Evolutionary conservation across 495 filamentous ascomycete species (phyloP).

Genomic region (Aspergillus sclerotiicarbonarius): DNA sequence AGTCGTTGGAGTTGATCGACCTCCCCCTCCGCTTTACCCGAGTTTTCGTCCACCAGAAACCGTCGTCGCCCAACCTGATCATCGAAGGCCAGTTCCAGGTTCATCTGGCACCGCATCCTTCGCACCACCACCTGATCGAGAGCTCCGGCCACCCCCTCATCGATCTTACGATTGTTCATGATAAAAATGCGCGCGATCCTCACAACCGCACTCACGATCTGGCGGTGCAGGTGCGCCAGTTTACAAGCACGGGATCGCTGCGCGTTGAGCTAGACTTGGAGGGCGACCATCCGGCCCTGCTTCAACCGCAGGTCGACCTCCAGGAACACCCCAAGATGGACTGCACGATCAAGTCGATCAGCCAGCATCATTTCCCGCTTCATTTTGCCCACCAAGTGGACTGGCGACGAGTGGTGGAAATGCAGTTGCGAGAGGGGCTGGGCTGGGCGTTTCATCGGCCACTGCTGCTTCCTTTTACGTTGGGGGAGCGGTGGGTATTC

Average conservation of each 20-base stretch:
- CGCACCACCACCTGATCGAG: slow-evolving; percentile 1
- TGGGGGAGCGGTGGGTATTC: slow-evolving; percentile 10
- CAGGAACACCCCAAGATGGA: slow-evolving; percentile 17
- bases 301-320: slow-evolving; percentile 15
- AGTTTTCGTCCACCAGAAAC: slow-evolving; percentile 6
- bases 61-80: slow-evolving; percentile 16
- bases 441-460: slow-evolving; percentile 17
- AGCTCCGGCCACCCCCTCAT: slow-evolving; percentile 8
- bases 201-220: slow-evolving; percentile 12
- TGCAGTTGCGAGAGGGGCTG: slow-evolving; percentile 18
- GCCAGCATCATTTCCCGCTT: slow-evolving; percentile 19
- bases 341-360: slow-evolving; percentile 15
- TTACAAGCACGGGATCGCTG: slow-evolving; percentile 9
- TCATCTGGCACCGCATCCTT: slow-evolving; percentile 8
- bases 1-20: slow-evolving; percentile 12
- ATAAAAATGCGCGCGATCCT: not conserved
- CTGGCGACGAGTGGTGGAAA: slow-evolving; percentile 17
- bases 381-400: slow-evolving; percentile 19
- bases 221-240: slow-evolving; percentile 12
- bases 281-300: slow-evolving; percentile 7
- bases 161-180: slow-evolving; percentile 15
- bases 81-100: slow-evolving; percentile 15
- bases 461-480: slow-evolving; percentile 13
- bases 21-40: slow-evolving; percentile 15
- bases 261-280: slow-evolving; percentile 16